A percentile compares a stretch with the other conserved stretches of the same genome.
Conservation (phyloP, 106 monocot species). For the Dactylorhiza incarnata region DNA sequence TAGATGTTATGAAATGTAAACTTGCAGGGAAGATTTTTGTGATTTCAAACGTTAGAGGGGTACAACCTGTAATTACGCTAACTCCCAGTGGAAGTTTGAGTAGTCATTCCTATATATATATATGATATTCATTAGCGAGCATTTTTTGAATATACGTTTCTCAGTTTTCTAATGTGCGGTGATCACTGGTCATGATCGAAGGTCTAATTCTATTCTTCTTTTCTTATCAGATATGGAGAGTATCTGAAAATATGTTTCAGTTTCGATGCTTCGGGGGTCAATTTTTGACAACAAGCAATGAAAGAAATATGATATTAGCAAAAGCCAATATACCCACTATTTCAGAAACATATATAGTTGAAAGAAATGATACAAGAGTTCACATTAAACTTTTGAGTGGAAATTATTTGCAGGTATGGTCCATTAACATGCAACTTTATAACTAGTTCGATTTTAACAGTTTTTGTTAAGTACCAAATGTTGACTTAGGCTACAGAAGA, state of each 20-base stretch:
- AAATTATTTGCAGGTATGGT: constrained; percentile 53
- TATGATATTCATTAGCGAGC: too few species aligned
- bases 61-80: too few species aligned
- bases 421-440: background rate
- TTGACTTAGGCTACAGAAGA: constrained; percentile 40
- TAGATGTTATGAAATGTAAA: too few species aligned
- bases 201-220: constrained; percentile 2
- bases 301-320: constrained; percentile 34
- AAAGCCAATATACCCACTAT: constrained; percentile 34
- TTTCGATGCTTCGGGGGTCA: constrained; percentile 57
- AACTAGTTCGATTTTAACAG: background rate
- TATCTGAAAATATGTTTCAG: constrained; percentile 53
- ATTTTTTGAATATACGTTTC: background rate
- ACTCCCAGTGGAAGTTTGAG: too few species aligned
- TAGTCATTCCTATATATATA: too few species aligned
- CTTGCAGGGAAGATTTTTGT: too few species aligned
- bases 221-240: constrained; percentile 56
- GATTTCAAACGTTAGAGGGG: too few species aligned
- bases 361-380: constrained; percentile 49
- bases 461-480: background rate
- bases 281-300: constrained; percentile 46
- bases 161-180: constrained; percentile 3
- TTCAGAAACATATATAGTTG: constrained; percentile 51
- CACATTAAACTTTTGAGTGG: constrained; percentile 54
- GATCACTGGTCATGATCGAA: background rate